A percentile compares a stretch with the other conserved stretches of the same genome.
phyloP scores from a whole-genome alignment of 805 yeast genomes.

The Komagataella kurtzmanii region DNA sequence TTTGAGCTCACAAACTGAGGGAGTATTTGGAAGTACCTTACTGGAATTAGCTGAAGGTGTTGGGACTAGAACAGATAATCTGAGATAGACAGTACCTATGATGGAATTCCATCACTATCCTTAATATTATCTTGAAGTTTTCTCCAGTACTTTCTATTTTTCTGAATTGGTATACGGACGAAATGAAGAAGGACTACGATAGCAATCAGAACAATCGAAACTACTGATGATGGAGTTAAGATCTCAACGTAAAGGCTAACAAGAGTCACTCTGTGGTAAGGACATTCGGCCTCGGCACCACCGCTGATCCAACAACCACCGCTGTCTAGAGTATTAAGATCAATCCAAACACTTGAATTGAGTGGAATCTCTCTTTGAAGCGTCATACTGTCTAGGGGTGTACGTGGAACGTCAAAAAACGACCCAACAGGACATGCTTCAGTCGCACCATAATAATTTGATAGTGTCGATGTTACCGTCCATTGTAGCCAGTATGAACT shows the following conservation, averaged over 20 bases:
- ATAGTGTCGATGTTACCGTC: slow-evolving; percentile 20
- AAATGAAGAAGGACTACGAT: slow-evolving; percentile 42
- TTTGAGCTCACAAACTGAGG: slow-evolving; percentile 24
- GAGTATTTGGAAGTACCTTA: slow-evolving; percentile 41
- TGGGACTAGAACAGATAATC: slow-evolving; percentile 11
- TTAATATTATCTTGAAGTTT: slow-evolving; percentile 38
- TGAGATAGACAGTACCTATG: slow-evolving; percentile 24
- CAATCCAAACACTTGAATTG: slow-evolving; percentile 52
- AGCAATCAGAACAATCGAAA: slow-evolving; percentile 37
- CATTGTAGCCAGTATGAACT: slow-evolving; percentile 25
- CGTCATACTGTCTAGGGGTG: slow-evolving; percentile 30
- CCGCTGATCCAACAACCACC: slow-evolving; percentile 78
- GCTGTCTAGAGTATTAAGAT: slow-evolving; percentile 64
- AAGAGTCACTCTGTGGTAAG: slow-evolving; percentile 48
- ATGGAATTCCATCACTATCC: slow-evolving; percentile 83
- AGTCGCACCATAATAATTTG: slow-evolving; percentile 31
- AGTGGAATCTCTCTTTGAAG: slow-evolving; percentile 9
- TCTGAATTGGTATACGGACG: slow-evolving; percentile 54
- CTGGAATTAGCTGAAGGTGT: slow-evolving; percentile 50
- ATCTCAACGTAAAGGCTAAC: slow-evolving; percentile 43
- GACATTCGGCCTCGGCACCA: slow-evolving; percentile 67
- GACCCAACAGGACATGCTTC: slow-evolving; percentile 19
- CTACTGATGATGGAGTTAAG: slow-evolving; percentile 54
- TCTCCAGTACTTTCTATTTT: slow-evolving; percentile 55
- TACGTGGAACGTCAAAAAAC: slow-evolving; percentile 32